Evolutionary conservation across 2,329 filamentous ascomycete genomes (phyloP).

Genomic region (Fusarium chuoi): DNA sequence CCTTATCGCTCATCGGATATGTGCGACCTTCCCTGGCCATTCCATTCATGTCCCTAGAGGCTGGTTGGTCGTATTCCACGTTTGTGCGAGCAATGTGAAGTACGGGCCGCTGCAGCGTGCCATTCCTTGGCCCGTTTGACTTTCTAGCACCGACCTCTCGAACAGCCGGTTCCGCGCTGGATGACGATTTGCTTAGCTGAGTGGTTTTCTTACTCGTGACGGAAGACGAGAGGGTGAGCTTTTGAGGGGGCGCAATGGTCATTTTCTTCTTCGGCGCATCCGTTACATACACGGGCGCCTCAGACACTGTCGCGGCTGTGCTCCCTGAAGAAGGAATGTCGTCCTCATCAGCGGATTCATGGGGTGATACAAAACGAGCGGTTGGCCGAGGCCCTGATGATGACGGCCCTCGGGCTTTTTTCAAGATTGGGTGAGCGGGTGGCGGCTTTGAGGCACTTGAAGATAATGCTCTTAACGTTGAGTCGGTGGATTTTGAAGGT

Average conservation of each 20-base stretch:
- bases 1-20: constrained; percentile 55
- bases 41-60: constrained; percentile 8
- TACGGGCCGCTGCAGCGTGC: constrained; percentile 38
- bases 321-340: constrained; percentile 56
- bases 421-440: constrained; percentile 67
- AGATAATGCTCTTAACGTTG: constrained; percentile 45
- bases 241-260: constrained; percentile 44
- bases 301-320: constrained; percentile 48
- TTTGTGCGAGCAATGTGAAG: constrained; percentile 45
- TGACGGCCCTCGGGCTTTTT: constrained; percentile 66
- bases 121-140: constrained; percentile 37
- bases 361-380: constrained; percentile 68
- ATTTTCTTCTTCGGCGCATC: constrained; percentile 47
- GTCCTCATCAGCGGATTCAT: constrained; percentile 58
- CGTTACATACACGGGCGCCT: constrained; percentile 43
- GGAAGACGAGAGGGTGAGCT: constrained; percentile 57
- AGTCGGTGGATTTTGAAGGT: constrained; percentile 36
- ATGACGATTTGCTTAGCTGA: constrained; percentile 54
- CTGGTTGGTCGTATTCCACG: constrained; percentile 6
- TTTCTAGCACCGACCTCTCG: constrained; percentile 45
- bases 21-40: constrained; percentile 5
- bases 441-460: constrained; percentile 58
- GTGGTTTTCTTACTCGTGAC: constrained; percentile 58
- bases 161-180: constrained; percentile 44
- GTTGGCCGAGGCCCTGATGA: constrained; percentile 65